Evolutionary conservation across 371 early-diverging fungal genomes (phyloP), one percentile per base, ranked within the genome.

Genomic region (Mortierella sp.): DNA sequence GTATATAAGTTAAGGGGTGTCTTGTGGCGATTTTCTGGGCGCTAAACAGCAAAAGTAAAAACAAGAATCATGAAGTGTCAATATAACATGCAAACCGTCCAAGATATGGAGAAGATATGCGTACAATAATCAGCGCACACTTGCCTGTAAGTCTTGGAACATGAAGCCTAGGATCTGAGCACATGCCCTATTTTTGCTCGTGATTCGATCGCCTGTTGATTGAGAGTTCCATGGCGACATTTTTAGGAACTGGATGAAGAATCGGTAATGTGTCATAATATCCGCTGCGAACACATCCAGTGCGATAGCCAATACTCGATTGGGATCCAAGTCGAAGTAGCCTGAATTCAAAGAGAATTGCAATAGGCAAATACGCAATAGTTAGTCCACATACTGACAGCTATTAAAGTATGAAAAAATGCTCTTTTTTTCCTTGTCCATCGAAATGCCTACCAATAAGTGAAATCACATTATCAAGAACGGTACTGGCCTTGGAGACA

Each of bases 131-230:
- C 18, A 37, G 9, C n/a, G 22, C 22, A 6, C 26, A 64, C 66
- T 74, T 78, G 79, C 80, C 64, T 91, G 90, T 73, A 93, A 92
- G 70, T 89, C 90, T 55, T 88, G 86, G 58, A 94, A 92, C 81
- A 94, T 93, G 88, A 95, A 96, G 4, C 96, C 97, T n/a, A 97
- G 84, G n/a, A 96, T 77, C 68, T 96, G 94, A 0, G 92, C 95
- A 58, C 93, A 86, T 1, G 86, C 84, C 5, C 79, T 69, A 39
- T 66, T 87, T 22, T 65, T 63, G 16, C 54, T 61, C 9, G 73
- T 75, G 16, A 57, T 35, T 24, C 59, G 70, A 10, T 54, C 64
- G 2, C 66, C 30, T 30, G 40, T 14, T 11, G 68, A 49, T 64
- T 69, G 66, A 59, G 77, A 37, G 58, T 65, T 85, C 96, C 97